phyloP scores from a whole-genome alignment of 2,329 filamentous ascomycete species.

The Neophaeococcomyces aloes region DNA sequence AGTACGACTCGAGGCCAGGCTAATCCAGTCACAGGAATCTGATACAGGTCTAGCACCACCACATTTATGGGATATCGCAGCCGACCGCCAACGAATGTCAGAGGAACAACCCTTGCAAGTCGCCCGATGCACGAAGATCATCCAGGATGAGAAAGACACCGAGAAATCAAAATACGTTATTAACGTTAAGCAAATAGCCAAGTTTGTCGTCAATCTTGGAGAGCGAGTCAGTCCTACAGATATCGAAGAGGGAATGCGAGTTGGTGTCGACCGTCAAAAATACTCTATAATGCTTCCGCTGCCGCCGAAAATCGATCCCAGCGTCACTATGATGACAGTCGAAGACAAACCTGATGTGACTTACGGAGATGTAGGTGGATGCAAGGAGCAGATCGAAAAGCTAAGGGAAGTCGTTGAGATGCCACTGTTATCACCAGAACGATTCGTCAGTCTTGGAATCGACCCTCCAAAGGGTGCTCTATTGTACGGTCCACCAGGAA shows the following conservation, averaged over 20 bases:
- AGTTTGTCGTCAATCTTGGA: constrained; percentile 96
- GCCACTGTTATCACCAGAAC: constrained; percentile 89
- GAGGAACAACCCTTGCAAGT: constrained; percentile 98
- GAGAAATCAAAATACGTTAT: constrained; percentile 99
- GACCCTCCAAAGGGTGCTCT: constrained; percentile 96
- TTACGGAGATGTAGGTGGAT: constrained; percentile 95
- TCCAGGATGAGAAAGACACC: constrained; percentile 86
- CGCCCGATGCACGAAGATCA: constrained; percentile 97
- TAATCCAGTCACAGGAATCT: constrained; percentile 59
- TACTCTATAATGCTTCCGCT: constrained; percentile 96
- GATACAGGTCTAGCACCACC: constrained; percentile 96
- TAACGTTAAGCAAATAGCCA: constrained; percentile 99
- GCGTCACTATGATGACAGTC: constrained; percentile 99
- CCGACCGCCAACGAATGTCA: constrained; percentile 94
- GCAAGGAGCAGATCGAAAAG: constrained; percentile 99
- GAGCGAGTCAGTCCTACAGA: constrained; percentile 95
- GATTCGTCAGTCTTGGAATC: constrained; percentile 97
- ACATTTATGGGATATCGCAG: constrained; percentile 96
- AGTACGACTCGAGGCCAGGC: neutral
- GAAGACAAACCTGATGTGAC: constrained; percentile 99
- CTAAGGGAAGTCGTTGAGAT: constrained; percentile 97
- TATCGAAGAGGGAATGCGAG: constrained; percentile 98
- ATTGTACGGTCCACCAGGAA: constrained; percentile 91
- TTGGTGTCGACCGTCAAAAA: constrained; percentile 96
- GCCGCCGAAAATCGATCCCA: constrained; percentile 96